These are phyloP conservation scores for Talaromyces sp. DNA, from an alignment of 2,329 filamentous ascomycete species.

Conservation along the genomic window DNA sequence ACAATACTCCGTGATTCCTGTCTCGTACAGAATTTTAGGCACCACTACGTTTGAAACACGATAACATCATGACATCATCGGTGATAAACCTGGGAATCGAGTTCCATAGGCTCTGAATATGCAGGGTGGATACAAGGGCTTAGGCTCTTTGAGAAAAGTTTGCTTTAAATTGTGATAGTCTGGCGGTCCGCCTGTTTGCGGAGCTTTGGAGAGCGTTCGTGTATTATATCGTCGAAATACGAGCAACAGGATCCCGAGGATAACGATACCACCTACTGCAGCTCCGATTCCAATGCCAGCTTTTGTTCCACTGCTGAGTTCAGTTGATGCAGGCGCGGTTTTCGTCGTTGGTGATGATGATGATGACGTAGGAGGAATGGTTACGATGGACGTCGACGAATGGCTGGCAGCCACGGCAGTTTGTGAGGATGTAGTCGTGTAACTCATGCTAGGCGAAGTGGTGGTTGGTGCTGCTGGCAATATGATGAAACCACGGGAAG, in stretches of 20 bases:
- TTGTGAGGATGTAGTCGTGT: background rate
- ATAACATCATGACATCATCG: background rate
- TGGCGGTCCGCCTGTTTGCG: background rate
- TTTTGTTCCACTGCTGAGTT: background rate
- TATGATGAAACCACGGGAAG: constrained; percentile 1
- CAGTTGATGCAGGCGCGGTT: background rate
- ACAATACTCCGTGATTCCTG: too few relatives aligned
- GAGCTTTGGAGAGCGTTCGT: background rate
- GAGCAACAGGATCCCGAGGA: background rate
- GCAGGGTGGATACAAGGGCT: background rate
- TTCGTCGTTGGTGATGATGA: background rate
- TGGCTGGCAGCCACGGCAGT: background rate
- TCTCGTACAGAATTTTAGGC: too few relatives aligned
- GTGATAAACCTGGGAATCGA: background rate
- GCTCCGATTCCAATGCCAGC: background rate
- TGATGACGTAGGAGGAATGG: background rate
- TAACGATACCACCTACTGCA: background rate
- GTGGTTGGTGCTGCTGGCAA: background rate
- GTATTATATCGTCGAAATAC: background rate
- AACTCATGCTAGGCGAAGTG: background rate
- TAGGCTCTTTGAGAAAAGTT: background rate
- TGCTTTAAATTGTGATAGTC: background rate
- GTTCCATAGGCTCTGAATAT: background rate
- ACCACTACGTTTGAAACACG: background rate
- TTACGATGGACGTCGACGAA: background rate